Base-by-base conservation (phyloP, 1,139 yeast genomes). In the Taphrina wiesneri region DNA sequence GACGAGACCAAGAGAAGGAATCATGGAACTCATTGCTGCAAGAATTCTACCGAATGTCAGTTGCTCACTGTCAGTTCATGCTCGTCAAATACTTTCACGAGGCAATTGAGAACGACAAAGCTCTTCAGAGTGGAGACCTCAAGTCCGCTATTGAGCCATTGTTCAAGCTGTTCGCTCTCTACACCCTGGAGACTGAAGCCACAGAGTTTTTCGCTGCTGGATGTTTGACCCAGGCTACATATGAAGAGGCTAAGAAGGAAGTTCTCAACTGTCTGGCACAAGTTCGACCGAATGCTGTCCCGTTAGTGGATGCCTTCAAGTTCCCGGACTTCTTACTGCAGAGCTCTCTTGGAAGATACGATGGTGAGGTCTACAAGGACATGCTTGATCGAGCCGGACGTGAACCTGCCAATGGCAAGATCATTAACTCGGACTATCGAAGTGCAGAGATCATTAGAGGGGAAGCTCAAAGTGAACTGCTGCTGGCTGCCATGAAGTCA, bases 271-370 rank as follows among this genome's bases (percentile, higher is more conserved):
- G 49, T 17, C 66, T 63, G 1, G 51, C 56, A 13, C 51, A 46
- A 32, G 56, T 63, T 15, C 53, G 66, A 26, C 66, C 66, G n/a
- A 56, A 63, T 21, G 66, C 87, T 67, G 85, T 90, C 74, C 89
- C 90, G 21, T 81, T 89, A 72, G 88, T 96, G 15, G 98, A 92
- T 77, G 83, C 96, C 4, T 92, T 92, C 83, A 86, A 88, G 78
- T 82, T 88, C 74, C 85, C 92, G 43, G 97, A 92, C 77, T 89
- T 84, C 79, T 83, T 88, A 77, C 82, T 92, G 75, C 90, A 91
- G 78, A 85, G 97, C 1, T 86, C 96, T 39, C 82, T 92, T 69
- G 98, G 97, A 70, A 19, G 66, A 25, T 54, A 34, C 15, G 66
- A 63, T 41, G 66, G 66, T 6, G 52, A 54, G 34, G 66, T 63